These are phyloP conservation scores for Pseudocercospora fuligena DNA, from an alignment of 2,329 filamentous ascomycete species.

Conservation along the genomic window DNA sequence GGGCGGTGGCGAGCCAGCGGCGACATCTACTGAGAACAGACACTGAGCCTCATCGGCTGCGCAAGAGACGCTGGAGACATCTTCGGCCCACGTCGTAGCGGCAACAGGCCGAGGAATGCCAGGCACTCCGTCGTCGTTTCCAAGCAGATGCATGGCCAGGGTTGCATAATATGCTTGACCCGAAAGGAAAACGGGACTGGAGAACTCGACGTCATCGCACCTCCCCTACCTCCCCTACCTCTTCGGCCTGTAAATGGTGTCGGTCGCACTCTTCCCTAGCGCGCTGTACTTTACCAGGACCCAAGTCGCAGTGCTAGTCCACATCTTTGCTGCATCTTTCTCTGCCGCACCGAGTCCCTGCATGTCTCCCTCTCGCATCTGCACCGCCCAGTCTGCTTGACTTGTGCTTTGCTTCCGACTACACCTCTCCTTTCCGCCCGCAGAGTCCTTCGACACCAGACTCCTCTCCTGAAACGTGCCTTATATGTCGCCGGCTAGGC, in stretches of 20 bases:
- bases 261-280: neutral
- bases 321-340: neutral
- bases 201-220: neutral
- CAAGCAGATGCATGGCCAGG: neutral
- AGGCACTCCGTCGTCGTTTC: neutral
- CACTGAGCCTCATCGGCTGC: neutral
- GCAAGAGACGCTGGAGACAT: neutral
- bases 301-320: neutral
- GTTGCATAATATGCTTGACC: neutral
- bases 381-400: conserved; percentile 11
- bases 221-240: neutral
- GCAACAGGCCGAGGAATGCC: conserved; percentile 5
- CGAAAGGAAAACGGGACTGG: neutral
- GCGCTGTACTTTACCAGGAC: neutral
- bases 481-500: conserved; percentile 1
- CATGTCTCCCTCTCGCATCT: conserved; percentile 8
- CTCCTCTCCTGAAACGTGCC: neutral
- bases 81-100: neutral
- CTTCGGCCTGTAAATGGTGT: neutral
- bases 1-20: conserved; percentile 5
- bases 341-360: conserved; percentile 13
- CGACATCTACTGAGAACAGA: neutral
- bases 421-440: neutral
- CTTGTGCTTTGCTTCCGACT: conserved; percentile 1
- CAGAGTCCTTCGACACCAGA: neutral